Percentiles rank a stretch among this genome's conserved stretches.
phyloP scores from a whole-genome alignment of 495 filamentous ascomycete genomes.

The Penicillium angulare region DNA sequence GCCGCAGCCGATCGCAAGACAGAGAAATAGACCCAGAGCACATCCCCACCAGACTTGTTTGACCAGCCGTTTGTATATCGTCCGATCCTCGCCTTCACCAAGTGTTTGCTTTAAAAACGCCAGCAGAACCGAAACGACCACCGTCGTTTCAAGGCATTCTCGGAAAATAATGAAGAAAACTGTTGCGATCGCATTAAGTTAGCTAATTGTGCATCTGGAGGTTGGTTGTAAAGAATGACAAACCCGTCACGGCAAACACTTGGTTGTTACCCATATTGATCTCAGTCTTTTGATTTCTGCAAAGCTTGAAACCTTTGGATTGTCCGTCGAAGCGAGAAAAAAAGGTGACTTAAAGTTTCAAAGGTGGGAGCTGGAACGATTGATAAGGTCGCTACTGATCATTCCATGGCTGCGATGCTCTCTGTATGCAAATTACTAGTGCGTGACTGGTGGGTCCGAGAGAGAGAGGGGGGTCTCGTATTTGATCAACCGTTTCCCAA shows the following conservation, averaged over 20 bases:
- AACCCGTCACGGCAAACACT: slow-evolving; percentile 27
- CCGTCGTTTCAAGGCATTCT: slow-evolving; percentile 75
- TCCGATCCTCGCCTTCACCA: slow-evolving; percentile 52
- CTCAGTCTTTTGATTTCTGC: not conserved
- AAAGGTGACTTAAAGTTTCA: not conserved
- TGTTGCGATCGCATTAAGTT: slow-evolving; percentile 10
- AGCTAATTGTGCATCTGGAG: not conserved
- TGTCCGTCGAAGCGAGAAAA: no score
- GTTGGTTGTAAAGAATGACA: not conserved
- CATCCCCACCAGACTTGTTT: slow-evolving; percentile 78
- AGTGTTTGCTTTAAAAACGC: slow-evolving; percentile 80
- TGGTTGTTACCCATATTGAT: slow-evolving; percentile 12
- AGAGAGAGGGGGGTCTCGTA: no score
- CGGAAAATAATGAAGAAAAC: slow-evolving; percentile 87
- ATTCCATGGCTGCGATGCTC: not conserved
- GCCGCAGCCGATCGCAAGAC: slow-evolving; percentile 64
- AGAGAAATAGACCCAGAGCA: slow-evolving; percentile 60
- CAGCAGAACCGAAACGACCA: slow-evolving; percentile 80
- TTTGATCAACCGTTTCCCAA: slow-evolving; percentile 11
- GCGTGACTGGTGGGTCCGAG: not conserved
- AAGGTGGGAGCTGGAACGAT: slow-evolving; percentile 6
- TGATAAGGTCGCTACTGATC: slow-evolving; percentile 15
- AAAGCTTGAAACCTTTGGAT: not conserved
- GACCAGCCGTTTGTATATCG: slow-evolving; percentile 64
- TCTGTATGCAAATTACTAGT: slow-evolving; percentile 17